phyloP scores from a whole-genome alignment of 2,329 filamentous ascomycete species.

The Rhynchosporium graminicola region DNA sequence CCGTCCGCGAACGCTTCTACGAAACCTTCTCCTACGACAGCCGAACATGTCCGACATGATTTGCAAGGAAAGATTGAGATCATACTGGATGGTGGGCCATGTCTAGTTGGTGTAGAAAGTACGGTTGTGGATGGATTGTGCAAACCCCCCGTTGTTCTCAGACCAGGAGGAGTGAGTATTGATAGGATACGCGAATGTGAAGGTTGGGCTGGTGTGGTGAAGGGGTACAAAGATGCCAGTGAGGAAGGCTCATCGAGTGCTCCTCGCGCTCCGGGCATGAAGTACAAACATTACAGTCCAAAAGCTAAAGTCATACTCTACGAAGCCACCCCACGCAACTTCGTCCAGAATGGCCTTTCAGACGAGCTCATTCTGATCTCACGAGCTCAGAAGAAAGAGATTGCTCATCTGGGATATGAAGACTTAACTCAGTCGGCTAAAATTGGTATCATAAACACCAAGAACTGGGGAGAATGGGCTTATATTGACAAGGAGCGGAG shows the following conservation, averaged over 20 bases:
- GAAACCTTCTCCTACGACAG: constrained; percentile 86
- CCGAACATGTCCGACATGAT: constrained; percentile 86
- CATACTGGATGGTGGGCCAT: constrained; percentile 86
- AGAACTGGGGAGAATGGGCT: constrained; percentile 41
- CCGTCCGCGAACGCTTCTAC: constrained; percentile 95
- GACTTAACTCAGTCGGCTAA: constrained; percentile 13
- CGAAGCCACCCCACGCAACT: constrained; percentile 51
- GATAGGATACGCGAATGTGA: constrained; percentile 72
- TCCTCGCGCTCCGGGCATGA: constrained; percentile 94
- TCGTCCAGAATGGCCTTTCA: constrained; percentile 30
- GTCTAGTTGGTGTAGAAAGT: constrained; percentile 89
- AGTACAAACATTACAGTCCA: constrained; percentile 97
- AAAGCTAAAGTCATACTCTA: constrained; percentile 84
- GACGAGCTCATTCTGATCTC: constrained; percentile 20
- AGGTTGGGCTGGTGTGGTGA: constrained; percentile 78
- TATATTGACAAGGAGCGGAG: constrained; percentile 25
- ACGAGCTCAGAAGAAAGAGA: constrained; percentile 16
- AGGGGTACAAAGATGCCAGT: constrained; percentile 77
- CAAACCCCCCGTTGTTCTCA: constrained; percentile 75
- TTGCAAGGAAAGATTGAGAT: constrained; percentile 78
- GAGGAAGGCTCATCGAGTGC: constrained; percentile 60
- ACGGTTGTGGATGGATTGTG: constrained; percentile 93
- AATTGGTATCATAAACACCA: constrained; percentile 42
- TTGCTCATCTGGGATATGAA: constrained; percentile 23
- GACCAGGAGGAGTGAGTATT: constrained; percentile 84